phyloP scores from a whole-genome alignment of 345 rosid species.

The Murraya koenigii region DNA sequence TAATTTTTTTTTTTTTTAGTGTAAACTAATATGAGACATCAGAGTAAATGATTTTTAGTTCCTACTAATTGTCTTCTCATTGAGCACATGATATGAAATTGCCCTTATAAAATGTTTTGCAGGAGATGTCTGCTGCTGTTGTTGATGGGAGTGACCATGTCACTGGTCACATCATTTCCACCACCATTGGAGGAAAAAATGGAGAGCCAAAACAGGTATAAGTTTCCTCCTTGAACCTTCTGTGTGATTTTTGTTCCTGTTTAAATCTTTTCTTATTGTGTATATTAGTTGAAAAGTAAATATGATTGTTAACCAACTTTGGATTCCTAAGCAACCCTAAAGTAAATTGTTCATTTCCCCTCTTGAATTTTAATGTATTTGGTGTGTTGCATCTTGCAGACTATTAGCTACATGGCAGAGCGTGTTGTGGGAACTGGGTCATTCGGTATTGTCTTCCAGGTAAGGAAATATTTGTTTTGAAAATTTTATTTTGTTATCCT shows the following conservation, averaged over 20 bases:
- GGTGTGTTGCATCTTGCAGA: conserved; percentile 39
- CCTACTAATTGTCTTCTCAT: neutral
- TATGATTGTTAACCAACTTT: neutral
- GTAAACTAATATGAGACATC: neutral
- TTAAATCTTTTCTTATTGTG: no score
- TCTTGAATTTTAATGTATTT: neutral
- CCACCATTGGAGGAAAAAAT: conserved; percentile 88
- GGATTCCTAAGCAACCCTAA: neutral
- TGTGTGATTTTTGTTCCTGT: neutral
- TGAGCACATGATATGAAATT: neutral
- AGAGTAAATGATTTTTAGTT: neutral
- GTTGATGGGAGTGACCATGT: conserved; percentile 71
- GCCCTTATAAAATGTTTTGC: conserved; percentile 13
- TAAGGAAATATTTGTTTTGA: neutral
- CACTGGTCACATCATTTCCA: conserved; percentile 86
- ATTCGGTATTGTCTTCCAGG: conserved; percentile 87
- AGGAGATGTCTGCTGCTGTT: conserved; percentile 75
- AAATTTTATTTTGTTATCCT: neutral
- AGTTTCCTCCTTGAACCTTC: neutral
- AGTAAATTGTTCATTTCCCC: neutral
- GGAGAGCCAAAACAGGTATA: conserved; percentile 87
- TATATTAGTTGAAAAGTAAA: neutral
- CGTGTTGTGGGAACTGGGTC: conserved; percentile 86
- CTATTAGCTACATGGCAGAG: conserved; percentile 94
- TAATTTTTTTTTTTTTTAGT: neutral